Percentiles rank a stretch among this genome's conserved stretches.
Evolutionary conservation across 805 yeast genomes (phyloP).

Genomic region (Starmerella kuoi): DNA sequence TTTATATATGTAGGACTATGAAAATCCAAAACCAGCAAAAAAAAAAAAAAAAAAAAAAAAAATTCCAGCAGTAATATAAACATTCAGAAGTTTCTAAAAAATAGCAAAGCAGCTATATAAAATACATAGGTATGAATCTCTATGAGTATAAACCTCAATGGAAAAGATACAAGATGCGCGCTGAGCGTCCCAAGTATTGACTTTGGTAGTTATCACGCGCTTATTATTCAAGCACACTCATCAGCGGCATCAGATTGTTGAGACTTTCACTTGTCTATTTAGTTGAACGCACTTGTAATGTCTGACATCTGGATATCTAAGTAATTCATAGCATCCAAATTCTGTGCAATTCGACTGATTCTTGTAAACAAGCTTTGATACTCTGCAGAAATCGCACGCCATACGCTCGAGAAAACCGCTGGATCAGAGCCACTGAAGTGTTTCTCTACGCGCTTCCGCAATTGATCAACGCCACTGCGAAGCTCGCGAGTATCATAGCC

Average conservation of each 20-base stretch:
- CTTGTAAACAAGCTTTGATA: conserved; percentile 45
- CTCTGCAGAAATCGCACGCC: conserved; percentile 59
- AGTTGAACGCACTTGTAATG: conserved; percentile 11
- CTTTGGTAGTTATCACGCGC: too few relatives aligned
- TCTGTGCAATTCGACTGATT: conserved; percentile 43
- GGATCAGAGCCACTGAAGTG: conserved; percentile 34
- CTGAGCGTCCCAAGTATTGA: too few relatives aligned
- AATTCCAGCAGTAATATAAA: not conserved
- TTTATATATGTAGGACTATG: too few relatives aligned
- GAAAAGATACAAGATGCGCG: too few relatives aligned
- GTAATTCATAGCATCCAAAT: conserved; percentile 34
- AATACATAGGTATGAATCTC: too few relatives aligned
- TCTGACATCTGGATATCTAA: conserved; percentile 18
- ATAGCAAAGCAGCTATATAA: too few relatives aligned
- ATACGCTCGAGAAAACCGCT: conserved; percentile 30
- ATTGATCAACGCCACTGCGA: conserved; percentile 39
- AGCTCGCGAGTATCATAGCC: conserved; percentile 51
- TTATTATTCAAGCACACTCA: too few relatives aligned
- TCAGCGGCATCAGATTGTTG: too few relatives aligned
- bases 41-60: too few relatives aligned
- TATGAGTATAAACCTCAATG: too few relatives aligned
- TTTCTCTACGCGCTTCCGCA: conserved; percentile 44
- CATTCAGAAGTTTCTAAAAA: not conserved
- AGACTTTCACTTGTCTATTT: too few relatives aligned
- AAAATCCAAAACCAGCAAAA: not conserved